Evolutionary conservation across 169 alveolate genomes (phyloP).

Genomic region (Babesia gibsoni): DNA sequence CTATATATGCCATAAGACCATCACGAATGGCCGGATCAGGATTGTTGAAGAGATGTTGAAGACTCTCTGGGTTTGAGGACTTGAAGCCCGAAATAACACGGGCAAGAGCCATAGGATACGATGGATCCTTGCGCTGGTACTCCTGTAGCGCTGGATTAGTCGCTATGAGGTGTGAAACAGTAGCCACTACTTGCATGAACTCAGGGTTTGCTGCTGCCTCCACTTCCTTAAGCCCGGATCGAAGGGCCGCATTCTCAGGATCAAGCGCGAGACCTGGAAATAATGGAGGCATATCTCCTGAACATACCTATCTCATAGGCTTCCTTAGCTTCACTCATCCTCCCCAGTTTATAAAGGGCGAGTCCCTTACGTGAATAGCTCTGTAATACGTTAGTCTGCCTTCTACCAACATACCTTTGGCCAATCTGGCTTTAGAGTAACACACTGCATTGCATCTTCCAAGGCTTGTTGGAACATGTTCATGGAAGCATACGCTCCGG

Average conservation of each 20-base stretch:
- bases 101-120: conserved; percentile 33
- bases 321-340: conserved; percentile 82
- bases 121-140: conserved; percentile 60
- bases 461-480: conserved; percentile 86
- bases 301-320: conserved; percentile 73
- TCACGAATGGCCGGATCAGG: conserved; percentile 62
- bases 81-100: conserved; percentile 17
- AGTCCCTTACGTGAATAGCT: conserved; percentile 90
- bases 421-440: conserved; percentile 89
- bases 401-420: conserved; percentile 73
- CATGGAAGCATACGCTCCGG: conserved; percentile 90
- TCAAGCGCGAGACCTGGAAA: conserved; percentile 83
- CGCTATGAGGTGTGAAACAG: conserved; percentile 32
- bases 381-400: conserved; percentile 19
- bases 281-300: not conserved
- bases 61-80: conserved; percentile 40
- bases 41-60: conserved; percentile 43
- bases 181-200: conserved; percentile 30
- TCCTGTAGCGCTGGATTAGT: conserved; percentile 47
- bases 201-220: conserved; percentile 58
- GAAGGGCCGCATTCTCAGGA: conserved; percentile 82
- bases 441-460: conserved; percentile 89
- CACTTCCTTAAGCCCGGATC: conserved; percentile 78
- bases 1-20: conserved; percentile 55
- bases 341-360: conserved; percentile 81